These are phyloP conservation scores for Amphibolis antarctica DNA, from an alignment of 106 monocot genomes.

Conservation along the genomic window DNA sequence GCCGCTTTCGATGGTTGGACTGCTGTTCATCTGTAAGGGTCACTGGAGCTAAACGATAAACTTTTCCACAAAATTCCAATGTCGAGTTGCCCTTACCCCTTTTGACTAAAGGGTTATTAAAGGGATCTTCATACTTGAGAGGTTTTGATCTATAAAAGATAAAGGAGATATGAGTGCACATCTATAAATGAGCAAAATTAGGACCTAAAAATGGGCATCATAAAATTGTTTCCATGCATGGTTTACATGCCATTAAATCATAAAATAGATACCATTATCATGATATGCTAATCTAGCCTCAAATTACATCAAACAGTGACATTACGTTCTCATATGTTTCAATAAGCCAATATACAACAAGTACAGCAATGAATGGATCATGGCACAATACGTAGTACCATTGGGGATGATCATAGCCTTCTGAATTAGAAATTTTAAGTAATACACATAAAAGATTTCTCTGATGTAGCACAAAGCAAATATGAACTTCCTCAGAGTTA, in stretches of 20 bases:
- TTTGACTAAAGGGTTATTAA: conserved; percentile 85
- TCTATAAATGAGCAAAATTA: background rate
- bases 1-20: conserved; percentile 62
- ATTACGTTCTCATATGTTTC: too few relatives aligned
- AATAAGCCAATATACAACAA: too few relatives aligned
- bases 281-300: too few relatives aligned
- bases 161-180: conserved; percentile 5
- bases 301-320: background rate
- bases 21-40: conserved; percentile 70
- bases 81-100: conserved; percentile 47
- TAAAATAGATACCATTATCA: too few relatives aligned
- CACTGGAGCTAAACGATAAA: conserved; percentile 68
- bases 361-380: too few relatives aligned
- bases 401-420: too few relatives aligned
- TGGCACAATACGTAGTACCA: too few relatives aligned
- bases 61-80: conserved; percentile 80
- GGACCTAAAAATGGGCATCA: background rate
- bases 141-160: conserved; percentile 44
- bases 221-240: background rate
- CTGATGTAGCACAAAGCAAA: too few relatives aligned
- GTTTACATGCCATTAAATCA: too few relatives aligned
- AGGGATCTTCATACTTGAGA: conserved; percentile 83
- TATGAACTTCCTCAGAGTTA: too few relatives aligned
- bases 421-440: too few relatives aligned
- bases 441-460: too few relatives aligned